phyloP scores from a whole-genome alignment of 106 monocot genomes.

The Dendrobium catenatum region DNA sequence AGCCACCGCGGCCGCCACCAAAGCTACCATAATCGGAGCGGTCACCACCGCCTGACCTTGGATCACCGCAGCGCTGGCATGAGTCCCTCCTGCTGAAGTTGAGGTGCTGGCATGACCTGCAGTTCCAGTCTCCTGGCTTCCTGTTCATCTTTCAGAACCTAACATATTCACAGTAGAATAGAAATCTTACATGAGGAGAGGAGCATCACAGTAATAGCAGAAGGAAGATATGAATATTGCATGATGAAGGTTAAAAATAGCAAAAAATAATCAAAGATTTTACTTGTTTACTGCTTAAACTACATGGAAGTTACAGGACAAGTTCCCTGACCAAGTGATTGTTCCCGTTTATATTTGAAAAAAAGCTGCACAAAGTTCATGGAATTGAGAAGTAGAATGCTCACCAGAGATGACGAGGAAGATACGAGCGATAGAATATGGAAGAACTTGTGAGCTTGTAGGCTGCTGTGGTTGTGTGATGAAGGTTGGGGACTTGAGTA shows the following conservation, averaged over 20 bases:
- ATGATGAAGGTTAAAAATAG: not conserved
- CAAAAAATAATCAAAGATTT: not conserved
- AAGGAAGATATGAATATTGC: not conserved
- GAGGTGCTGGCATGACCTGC: slow-evolving; percentile 81
- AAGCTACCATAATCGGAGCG: slow-evolving; percentile 27
- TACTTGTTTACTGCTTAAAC: not conserved
- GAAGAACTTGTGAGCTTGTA: not conserved
- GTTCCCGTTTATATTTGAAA: too few relatives aligned
- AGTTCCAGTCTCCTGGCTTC: slow-evolving; percentile 98
- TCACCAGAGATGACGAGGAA: not conserved
- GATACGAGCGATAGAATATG: too few relatives aligned
- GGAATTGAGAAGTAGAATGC: not conserved
- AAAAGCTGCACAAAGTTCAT: too few relatives aligned
- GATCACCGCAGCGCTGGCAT: slow-evolving; percentile 78
- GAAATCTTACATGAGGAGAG: not conserved
- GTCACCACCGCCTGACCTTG: slow-evolving; percentile 23
- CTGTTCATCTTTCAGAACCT: slow-evolving; percentile 62
- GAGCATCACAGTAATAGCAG: not conserved
- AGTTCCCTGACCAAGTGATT: too few relatives aligned
- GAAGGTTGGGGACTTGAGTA: slow-evolving; percentile 6
- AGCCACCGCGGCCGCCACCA: slow-evolving; percentile 26
- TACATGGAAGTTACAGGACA: not conserved
- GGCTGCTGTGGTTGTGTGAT: slow-evolving; percentile 15
- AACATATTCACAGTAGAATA: not conserved
- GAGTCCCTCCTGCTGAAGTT: slow-evolving; percentile 93